Evolutionary conservation across 768 basidiomycete genomes (phyloP), one percentile per base, ranked within the genome.

Genomic region (Amanita muscaria): DNA sequence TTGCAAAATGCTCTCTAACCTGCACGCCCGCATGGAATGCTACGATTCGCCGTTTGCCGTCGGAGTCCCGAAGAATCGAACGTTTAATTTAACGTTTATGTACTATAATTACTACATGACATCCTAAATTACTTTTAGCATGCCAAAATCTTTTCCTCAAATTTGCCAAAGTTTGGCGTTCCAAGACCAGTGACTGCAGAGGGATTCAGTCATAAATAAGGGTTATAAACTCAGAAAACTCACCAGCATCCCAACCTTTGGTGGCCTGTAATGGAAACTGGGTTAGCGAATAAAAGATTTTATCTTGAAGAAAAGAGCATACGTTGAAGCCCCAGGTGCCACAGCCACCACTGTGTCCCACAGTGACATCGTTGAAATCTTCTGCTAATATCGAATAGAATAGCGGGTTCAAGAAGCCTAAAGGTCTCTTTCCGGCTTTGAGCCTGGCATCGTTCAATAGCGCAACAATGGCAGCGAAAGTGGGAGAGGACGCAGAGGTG

Each of bases 351-450:
- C 77, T 77, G 40, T 69, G 65, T 0, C 80, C 80, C 21, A 54
- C 41, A 0, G 73, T 75, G 48, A 83, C 74, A 44, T 83, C 80
- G 48, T 77, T 78, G 45, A 83, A 64, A 0, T 61, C 69, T 5
- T 45, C 42, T 14, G 58, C 45, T 1, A 61, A 65, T 33, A 53
- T 61, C n/a, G 59, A 58, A 51, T 83, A 83, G 6, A 83, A 46
- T 42, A 80, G 64, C 0, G 79, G 80, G 54, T 83, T 83, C 50
- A 84, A 62, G 63, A 81, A 82, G 4, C 79, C 81, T 1, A 83
- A 60, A 12, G 77, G 38, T 4, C 63, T 53, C n/a, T 65, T 64
- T 0, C 66, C 65, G 0, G 64, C 66, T 2, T 53, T 56, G 22
- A 81, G 50, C 12, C 78, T 69, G 4, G 67, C 74, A 40, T 83